Evolutionary conservation across 495 filamentous ascomycete species (phyloP).

Genomic region (Neurospora sp.): DNA sequence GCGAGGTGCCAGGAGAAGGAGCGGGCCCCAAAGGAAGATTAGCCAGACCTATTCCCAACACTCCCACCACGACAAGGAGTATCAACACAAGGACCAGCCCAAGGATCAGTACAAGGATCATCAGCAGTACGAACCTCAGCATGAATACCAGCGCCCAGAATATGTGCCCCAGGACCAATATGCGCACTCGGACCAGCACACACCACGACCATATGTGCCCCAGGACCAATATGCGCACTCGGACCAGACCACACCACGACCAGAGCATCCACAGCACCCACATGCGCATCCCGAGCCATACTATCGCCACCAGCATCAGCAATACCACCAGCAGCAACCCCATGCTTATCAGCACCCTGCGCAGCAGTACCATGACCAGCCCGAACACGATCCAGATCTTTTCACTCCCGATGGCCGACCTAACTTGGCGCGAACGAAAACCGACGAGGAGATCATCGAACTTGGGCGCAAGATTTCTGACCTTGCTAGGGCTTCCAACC

Average conservation of each 20-base stretch:
- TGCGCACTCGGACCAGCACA: background rate
- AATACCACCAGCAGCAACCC: slow-evolving; percentile 11
- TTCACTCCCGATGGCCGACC: slow-evolving; percentile 22
- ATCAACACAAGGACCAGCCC: background rate
- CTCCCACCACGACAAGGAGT: background rate
- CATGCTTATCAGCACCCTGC: slow-evolving; percentile 5
- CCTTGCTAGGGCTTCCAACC: slow-evolving; percentile 33
- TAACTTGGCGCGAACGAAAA: slow-evolving; percentile 23
- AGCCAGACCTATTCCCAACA: background rate
- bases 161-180: slow-evolving; percentile 1
- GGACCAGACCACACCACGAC: background rate
- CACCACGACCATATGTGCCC: background rate
- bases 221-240: background rate
- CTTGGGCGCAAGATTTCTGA: slow-evolving; percentile 37
- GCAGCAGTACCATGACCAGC: slow-evolving; percentile 8
- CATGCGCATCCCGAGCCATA: background rate
- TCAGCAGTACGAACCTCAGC: background rate
- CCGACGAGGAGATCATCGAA: slow-evolving; percentile 40
- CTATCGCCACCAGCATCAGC: slow-evolving; percentile 2
- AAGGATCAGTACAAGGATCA: background rate
- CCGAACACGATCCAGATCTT: slow-evolving; percentile 4
- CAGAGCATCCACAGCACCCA: background rate
- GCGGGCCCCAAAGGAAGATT: slow-evolving; percentile 7
- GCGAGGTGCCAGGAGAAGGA: slow-evolving; percentile 2
- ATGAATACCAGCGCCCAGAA: slow-evolving; percentile 6